Conservation (phyloP, 768 basidiomycete genomes). For the Phaeotremella fagi region DNA sequence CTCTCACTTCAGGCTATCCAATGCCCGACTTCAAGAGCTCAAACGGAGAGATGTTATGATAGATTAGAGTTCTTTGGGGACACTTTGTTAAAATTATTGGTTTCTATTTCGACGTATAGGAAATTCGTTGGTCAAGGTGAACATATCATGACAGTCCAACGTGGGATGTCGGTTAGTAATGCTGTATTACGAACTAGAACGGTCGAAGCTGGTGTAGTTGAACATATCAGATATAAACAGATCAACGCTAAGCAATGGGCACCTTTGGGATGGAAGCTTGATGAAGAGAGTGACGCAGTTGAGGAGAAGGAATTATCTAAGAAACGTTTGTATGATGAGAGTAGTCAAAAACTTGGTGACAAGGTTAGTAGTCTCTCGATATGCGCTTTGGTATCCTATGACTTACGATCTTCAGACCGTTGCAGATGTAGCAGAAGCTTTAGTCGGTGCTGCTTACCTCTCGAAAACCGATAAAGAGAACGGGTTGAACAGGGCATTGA, state of each 20-base stretch:
- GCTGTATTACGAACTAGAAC: slow-evolving; percentile 11
- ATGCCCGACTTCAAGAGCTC: slow-evolving; percentile 1
- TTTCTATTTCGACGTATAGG: slow-evolving; percentile 16
- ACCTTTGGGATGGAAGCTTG: slow-evolving; percentile 16
- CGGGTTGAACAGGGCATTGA: slow-evolving; percentile 9
- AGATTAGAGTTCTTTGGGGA: slow-evolving; percentile 38
- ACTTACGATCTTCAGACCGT: slow-evolving; percentile 14
- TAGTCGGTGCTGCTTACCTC: slow-evolving; percentile 32
- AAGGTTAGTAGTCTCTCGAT: slow-evolving; percentile 22
- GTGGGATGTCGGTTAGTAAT: slow-evolving; percentile 24
- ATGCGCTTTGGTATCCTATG: background rate
- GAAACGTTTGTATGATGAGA: background rate
- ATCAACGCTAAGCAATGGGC: slow-evolving; percentile 16
- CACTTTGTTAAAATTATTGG: slow-evolving; percentile 27
- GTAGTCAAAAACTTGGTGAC: slow-evolving; percentile 21
- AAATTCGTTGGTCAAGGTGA: background rate
- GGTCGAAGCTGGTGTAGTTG: slow-evolving; percentile 9
- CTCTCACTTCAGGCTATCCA: slow-evolving; percentile 21
- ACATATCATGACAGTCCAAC: slow-evolving; percentile 7
- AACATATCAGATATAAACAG: slow-evolving; percentile 14
- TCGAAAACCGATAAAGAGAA: slow-evolving; percentile 1
- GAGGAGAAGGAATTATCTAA: too few species aligned
- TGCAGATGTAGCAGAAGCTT: slow-evolving; percentile 37
- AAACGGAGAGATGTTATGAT: slow-evolving; percentile 17
- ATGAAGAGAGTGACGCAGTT: background rate